Evolutionary conservation across 2,329 filamentous ascomycete species (phyloP).

Genomic region (Akanthomyces dipterigenus): DNA sequence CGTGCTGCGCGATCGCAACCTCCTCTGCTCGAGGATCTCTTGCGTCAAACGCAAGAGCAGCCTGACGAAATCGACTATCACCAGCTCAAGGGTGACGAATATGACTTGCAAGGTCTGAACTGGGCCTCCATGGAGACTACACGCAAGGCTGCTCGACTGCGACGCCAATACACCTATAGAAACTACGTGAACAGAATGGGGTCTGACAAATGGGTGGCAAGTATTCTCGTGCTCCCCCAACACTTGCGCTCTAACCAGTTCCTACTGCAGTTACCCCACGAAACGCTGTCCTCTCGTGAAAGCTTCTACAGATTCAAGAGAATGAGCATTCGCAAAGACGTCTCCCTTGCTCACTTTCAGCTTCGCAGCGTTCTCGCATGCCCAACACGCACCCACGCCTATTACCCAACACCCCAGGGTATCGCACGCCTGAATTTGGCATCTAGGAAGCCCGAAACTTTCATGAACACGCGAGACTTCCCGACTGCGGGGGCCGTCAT

Average conservation of each 20-base stretch:
- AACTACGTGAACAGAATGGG: slow-evolving; percentile 51
- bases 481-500: slow-evolving; percentile 33
- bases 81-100: slow-evolving; percentile 48
- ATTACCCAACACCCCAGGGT: slow-evolving; percentile 46
- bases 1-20: slow-evolving; percentile 20
- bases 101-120: slow-evolving; percentile 54
- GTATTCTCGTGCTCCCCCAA: slow-evolving; percentile 20
- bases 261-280: neutral
- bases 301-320: slow-evolving; percentile 53
- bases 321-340: slow-evolving; percentile 48
- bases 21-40: slow-evolving; percentile 25
- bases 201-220: slow-evolving; percentile 43
- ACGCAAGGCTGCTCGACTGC: slow-evolving; percentile 40
- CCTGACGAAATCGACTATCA: slow-evolving; percentile 27
- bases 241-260: neutral
- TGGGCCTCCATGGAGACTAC: slow-evolving; percentile 48
- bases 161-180: slow-evolving; percentile 42
- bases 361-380: slow-evolving; percentile 56
- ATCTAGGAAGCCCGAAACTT: slow-evolving; percentile 36
- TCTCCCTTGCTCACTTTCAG: slow-evolving; percentile 58
- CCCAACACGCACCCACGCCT: slow-evolving; percentile 47
- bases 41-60: slow-evolving; percentile 20
- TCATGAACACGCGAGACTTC: slow-evolving; percentile 36
- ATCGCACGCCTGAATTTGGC: slow-evolving; percentile 48
- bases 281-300: slow-evolving; percentile 31